Base-by-base conservation (phyloP, 352 stramenopile genomes). In the Phytophthora capsici region DNA sequence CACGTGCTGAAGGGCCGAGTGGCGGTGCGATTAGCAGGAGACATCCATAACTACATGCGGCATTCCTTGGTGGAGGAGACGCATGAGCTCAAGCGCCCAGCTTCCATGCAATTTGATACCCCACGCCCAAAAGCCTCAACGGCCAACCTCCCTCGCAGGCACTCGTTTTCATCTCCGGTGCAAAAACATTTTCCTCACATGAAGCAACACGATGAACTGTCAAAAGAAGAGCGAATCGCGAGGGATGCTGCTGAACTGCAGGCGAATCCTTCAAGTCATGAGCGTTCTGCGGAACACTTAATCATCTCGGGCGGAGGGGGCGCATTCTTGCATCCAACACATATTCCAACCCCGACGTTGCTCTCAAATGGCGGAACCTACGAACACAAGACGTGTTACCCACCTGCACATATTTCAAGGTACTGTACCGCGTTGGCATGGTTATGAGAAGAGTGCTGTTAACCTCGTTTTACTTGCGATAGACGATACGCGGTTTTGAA, bases 41-140 rank as follows among this genome's bases (percentile, higher is more conserved):
- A 98, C 73, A 86, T 98, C 26, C 94, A 98, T 77, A 97, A 98
- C 72, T 98, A 98, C 73, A 96, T 88, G 47, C 78, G 94, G 0
- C 89, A 98, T 68, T 93, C 94, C 9, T 70, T 94, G 17, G 66
- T 79, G 19, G 66, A 79, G 28, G 70, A 75, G 43, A 71, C 59
- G 14, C 52, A 70, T n/a, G 43, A 16, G 16, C 45, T 78, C 14
- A 78, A 72, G 48, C 70, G 70, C 43, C 66, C 66, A 43, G 57
- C 57, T 30, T 73, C 71, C 41, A 78, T 73, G 50, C 37, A 63
- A 46, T 57, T 71, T 60, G 50, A 76, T 59, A 49, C 56, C 16
- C n/a, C 48, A 20, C 25, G 34, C 16, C 30, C 51, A 5, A 69
- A 63, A 66, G 23, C 52, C 17, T 60, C 60, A 14, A 67, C 36